phyloP scores from a whole-genome alignment of 768 basidiomycete genomes.

The Dioszegia crocea region DNA sequence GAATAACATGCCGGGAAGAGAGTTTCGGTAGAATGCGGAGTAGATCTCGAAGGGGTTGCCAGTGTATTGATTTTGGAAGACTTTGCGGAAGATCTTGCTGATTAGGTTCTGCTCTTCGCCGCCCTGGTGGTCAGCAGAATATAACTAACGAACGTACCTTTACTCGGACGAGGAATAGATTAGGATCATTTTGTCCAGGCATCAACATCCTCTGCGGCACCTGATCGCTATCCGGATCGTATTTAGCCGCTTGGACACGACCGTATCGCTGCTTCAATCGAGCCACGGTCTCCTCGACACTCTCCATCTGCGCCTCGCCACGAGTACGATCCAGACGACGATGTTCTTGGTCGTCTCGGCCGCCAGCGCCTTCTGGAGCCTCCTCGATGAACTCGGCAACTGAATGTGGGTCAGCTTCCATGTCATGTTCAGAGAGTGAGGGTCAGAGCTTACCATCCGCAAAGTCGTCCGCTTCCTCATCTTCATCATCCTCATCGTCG shows the following conservation, averaged over 20 bases:
- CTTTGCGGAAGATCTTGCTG: constrained; percentile 90
- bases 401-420: constrained; percentile 1
- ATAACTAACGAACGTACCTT: constrained; percentile 59
- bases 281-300: constrained; percentile 77
- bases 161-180: constrained; percentile 89
- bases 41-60: constrained; percentile 76
- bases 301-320: constrained; percentile 60
- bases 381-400: constrained; percentile 53
- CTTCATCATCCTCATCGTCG: constrained; percentile 94
- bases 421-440: not conserved
- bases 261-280: constrained; percentile 74
- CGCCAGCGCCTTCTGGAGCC: constrained; percentile 25
- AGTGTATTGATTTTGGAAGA: constrained; percentile 74
- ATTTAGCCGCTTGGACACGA: constrained; percentile 55
- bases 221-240: constrained; percentile 86
- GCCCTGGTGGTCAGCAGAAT: constrained; percentile 54
- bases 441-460: constrained; percentile 39
- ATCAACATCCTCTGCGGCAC: constrained; percentile 89
- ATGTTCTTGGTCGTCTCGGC: constrained; percentile 44
- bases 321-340: constrained; percentile 63
- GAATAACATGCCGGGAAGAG: constrained; percentile 91
- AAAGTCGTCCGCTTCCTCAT: constrained; percentile 56
- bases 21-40: constrained; percentile 93
- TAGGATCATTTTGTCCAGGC: constrained; percentile 94
- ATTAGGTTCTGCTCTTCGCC: constrained; percentile 91